Evolutionary conservation across 352 stramenopile genomes (phyloP), one percentile per base, ranked within the genome.

Genomic region (Globisporangium cylindrosporum): DNA sequence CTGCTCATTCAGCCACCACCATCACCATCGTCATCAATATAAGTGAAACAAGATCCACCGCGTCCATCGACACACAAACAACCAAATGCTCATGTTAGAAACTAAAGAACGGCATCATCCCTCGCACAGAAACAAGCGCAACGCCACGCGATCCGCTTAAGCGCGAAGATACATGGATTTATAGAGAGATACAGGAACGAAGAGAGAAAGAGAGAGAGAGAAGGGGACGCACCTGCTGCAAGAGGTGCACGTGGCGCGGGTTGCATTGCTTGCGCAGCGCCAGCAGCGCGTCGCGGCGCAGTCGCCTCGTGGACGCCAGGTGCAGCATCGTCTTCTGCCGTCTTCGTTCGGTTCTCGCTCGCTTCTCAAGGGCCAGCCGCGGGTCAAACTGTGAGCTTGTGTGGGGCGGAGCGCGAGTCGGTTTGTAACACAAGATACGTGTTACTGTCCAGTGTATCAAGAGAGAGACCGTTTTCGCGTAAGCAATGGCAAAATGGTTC

Each of bases 211-310:
- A 32, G 27, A 32, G 22, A 41, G 59, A 20, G 38, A 10, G 18
- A 24, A 18, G 3, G 22, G 41, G 29, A 32, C 72, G 64, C 36
- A 95, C 87, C 82, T 93, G 84, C 56, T 91, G 82, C 70, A 95
- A 62, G 36, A 88, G 71, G 34, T 95, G 85, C 64, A 93, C 73
- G 62, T 83, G 82, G n/a, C 82, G 84, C 43, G 78, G 64, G 22
- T 74, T 76, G 58, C 60, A 78, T 61, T 85, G 79, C 54, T 91
- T 84, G 65, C 78, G 79, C 70, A 92, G 65, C 63, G 80, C 72
- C 32, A 73, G 73, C 48, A 79, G 61, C 55, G 78, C 76, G 66
- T 93, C 81, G 49, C 78, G 81, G 60, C 81, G 83, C 66, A 95
- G 72, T 38, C 82, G 82, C 64, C 88, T 80, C 68, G 85, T 89